These are phyloP conservation scores for Saprolegnia parasitica DNA, from an alignment of 352 stramenopile genomes.

Conservation along the genomic window DNA sequence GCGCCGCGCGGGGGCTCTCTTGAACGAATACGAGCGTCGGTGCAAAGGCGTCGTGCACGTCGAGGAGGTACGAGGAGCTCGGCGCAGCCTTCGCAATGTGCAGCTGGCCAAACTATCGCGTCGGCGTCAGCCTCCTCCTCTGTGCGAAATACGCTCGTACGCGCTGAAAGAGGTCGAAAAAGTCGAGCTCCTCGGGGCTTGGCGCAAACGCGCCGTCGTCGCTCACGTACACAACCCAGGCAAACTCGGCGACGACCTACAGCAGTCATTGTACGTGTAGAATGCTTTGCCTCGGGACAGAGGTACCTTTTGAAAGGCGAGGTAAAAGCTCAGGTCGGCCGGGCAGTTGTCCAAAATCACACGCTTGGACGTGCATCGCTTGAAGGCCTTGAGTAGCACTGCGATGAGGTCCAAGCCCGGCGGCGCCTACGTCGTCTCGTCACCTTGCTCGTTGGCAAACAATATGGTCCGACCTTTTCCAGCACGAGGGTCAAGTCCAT, in stretches of 20 bases:
- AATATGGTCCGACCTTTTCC: conserved; percentile 5
- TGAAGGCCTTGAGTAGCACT: conserved; percentile 13
- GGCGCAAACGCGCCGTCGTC: background rate
- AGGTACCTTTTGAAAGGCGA: conserved; percentile 21
- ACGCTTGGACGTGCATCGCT: conserved; percentile 19
- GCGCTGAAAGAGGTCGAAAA: conserved; percentile 15
- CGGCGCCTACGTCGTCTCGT: background rate
- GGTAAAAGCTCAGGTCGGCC: conserved; percentile 17
- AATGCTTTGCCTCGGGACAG: no score
- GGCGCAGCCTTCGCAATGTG: background rate
- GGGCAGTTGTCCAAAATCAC: conserved; percentile 21
- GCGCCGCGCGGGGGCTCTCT: background rate
- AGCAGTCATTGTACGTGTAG: background rate
- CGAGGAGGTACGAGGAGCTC: background rate
- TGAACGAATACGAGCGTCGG: conserved; percentile 7
- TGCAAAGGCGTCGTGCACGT: conserved; percentile 5
- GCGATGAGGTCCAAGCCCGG: background rate
- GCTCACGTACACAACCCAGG: conserved; percentile 8
- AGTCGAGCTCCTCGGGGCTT: background rate
- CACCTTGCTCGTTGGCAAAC: no score
- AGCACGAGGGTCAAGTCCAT: conserved; percentile 10
- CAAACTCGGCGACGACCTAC: conserved; percentile 19
- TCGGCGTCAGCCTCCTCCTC: background rate
- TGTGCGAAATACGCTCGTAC: no score
- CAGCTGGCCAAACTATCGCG: conserved; percentile 21